phyloP scores from a whole-genome alignment of 306 rosid genomes.

The Begonia loranthoides region DNA sequence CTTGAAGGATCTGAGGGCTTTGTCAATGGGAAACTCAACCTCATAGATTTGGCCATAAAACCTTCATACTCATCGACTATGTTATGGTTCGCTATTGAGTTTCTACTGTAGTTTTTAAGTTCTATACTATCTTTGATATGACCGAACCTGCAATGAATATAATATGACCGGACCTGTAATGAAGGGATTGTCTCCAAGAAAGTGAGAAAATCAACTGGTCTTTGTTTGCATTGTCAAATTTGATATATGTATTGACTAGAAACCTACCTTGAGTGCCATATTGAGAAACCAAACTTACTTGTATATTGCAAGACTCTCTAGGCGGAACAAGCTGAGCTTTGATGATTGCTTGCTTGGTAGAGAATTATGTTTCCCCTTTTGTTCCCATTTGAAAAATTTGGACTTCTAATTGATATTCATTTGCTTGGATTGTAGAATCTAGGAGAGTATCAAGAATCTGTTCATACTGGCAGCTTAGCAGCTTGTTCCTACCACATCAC shows the following conservation, averaged over 20 bases:
- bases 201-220: constrained; percentile 91
- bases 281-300: constrained; percentile 88
- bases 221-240: constrained; percentile 82
- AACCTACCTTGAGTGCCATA: constrained; percentile 61
- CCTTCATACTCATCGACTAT: not conserved
- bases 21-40: constrained; percentile 72
- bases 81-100: no score
- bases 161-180: constrained; percentile 74
- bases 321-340: constrained; percentile 75
- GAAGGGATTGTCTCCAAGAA: constrained; percentile 91
- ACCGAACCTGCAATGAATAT: constrained; percentile 93
- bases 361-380: constrained; percentile 1
- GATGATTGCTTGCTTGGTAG: constrained; percentile 95
- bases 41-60: constrained; percentile 78
- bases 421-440: constrained; percentile 50
- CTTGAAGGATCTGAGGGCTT: constrained; percentile 18
- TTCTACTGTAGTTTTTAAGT: no score
- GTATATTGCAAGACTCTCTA: constrained; percentile 83
- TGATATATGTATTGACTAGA: constrained; percentile 77
- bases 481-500: constrained; percentile 76
- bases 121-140: no score
- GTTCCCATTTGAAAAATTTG: no score
- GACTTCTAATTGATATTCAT: no score
- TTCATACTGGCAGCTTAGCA: constrained; percentile 81
- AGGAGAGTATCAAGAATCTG: constrained; percentile 90